Evolutionary conservation across 2,329 filamentous ascomycete genomes (phyloP), one percentile per base, ranked within the genome.

Genomic region (Penicillium sp.): DNA sequence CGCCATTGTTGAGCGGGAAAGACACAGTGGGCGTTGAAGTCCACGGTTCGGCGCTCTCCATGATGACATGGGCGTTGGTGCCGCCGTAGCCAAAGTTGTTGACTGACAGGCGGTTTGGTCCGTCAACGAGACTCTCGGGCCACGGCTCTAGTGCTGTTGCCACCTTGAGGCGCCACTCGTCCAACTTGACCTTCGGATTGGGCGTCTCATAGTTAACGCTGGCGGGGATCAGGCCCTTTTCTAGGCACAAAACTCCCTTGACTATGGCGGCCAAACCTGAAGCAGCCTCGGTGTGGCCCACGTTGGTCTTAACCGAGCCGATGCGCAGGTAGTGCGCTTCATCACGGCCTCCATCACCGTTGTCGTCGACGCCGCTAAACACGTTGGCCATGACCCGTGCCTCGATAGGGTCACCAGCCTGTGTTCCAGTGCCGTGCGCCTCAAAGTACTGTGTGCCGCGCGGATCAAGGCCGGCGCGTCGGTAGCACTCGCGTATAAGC

Each of bases 401-500:
- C 7, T 48, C 45, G 14, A 38, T 38, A 1, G 35, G 22, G 9
- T 48, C 45, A 9, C 45, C 45, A 8, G 50, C 12, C 2, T 12
- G 36, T 11, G 57, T 59, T 3, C 57, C 57, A 1, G 57, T 59
- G 3, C 53, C 53, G 14, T 59, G 57, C 0, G 53, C 53, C 30
- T 59, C 57, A 10, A 56, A 54, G 14, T 56, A 59, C 10, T 53
- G 44, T 2, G 41, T 56, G 11, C 16, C 17, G 1, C 6, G 22
- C 0, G 41, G 41, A 9, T 56, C 45, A 9, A 56, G 30, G 6
- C 57, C 56, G 9, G 56, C 53, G 12, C 31, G 54, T 33, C 8
- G 66, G 63, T 37, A 61, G 48, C 2, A 72, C n/a, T 10, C 61
- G 53, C 8, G 67, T 60, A 73, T 76, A 1, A 77, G 66, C 0